These are phyloP conservation scores for Cronartium ribicola DNA, from an alignment of 1,284 basidiomycete species.

Conservation along the genomic window DNA sequence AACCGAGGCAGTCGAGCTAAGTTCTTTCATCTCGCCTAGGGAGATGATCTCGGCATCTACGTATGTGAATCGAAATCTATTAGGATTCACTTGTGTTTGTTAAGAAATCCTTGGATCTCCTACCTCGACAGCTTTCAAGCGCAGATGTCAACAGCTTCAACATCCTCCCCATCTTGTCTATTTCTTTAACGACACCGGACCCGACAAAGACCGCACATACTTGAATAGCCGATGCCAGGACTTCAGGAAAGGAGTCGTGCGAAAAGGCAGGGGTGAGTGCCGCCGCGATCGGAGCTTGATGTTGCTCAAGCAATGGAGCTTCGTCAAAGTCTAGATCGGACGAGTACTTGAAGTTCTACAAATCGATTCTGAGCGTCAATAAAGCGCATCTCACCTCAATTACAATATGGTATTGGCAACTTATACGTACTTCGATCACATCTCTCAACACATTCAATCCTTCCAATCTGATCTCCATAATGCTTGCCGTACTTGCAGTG, in stretches of 20 bases:
- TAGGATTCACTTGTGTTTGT: background rate
- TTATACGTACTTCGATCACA: conserved; percentile 64
- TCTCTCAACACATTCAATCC: conserved; percentile 84
- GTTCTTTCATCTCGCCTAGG: conserved; percentile 77
- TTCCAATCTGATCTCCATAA: conserved; percentile 90
- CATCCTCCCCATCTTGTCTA: conserved; percentile 85
- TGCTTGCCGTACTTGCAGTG: conserved; percentile 89
- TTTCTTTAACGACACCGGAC: conserved; percentile 88
- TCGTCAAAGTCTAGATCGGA: conserved; percentile 92
- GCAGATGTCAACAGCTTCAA: conserved; percentile 72
- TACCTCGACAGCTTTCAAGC: conserved; percentile 80
- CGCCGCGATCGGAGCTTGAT: conserved; percentile 96
- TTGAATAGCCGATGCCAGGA: conserved; percentile 82
- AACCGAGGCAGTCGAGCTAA: conserved; percentile 87
- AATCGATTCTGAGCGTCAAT: background rate
- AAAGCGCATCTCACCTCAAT: background rate
- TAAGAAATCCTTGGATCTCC: background rate
- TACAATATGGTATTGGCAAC: background rate
- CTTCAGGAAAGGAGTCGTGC: conserved; percentile 89
- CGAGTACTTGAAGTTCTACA: conserved; percentile 68
- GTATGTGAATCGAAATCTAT: background rate
- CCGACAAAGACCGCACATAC: conserved; percentile 94
- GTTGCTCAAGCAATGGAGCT: conserved; percentile 87
- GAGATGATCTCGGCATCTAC: conserved; percentile 75
- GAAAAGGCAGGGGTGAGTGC: conserved; percentile 97